phyloP scores from a whole-genome alignment of 805 yeast species.

The Myxozyma nipponensis region DNA sequence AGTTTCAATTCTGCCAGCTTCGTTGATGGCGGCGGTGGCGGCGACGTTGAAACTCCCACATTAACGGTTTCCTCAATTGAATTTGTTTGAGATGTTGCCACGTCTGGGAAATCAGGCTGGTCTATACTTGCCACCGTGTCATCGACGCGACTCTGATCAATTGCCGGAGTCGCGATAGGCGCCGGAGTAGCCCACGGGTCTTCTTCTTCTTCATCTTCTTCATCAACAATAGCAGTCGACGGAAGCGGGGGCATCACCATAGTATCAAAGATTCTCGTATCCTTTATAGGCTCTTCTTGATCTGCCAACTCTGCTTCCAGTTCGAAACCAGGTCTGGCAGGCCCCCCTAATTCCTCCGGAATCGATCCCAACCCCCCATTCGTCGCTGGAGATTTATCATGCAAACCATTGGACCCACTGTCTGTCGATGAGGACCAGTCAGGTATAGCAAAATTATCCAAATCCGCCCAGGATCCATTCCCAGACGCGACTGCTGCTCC shows the following conservation, averaged over 20 bases:
- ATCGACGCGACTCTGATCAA: too few relatives aligned
- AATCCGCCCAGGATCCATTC: not conserved
- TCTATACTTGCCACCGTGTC: not conserved
- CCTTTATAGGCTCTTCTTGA: too few relatives aligned
- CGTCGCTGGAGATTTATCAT: not conserved
- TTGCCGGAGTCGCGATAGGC: not conserved
- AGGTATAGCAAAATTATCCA: slow-evolving; percentile 4
- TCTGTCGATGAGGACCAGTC: slow-evolving; percentile 18
- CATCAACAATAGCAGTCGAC: not conserved
- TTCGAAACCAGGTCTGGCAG: not conserved
- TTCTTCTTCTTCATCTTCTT: slow-evolving; percentile 10
- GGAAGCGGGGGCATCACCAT: not conserved
- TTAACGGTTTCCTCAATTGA: not conserved
- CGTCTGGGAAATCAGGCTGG: not conserved
- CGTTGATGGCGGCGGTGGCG: too few relatives aligned
- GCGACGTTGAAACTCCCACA: not conserved
- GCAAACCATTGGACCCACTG: too few relatives aligned
- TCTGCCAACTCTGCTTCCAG: not conserved
- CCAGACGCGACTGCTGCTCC: not conserved
- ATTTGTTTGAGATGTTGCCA: too few relatives aligned
- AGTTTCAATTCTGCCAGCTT: too few relatives aligned
- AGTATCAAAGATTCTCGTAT: not conserved
- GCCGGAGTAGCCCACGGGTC: slow-evolving; percentile 29
- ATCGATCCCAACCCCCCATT: not conserved
- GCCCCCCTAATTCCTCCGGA: not conserved